These are phyloP conservation scores for Zygoascus hellenicus DNA, from an alignment of 1,139 yeast species.

Conservation along the genomic window DNA sequence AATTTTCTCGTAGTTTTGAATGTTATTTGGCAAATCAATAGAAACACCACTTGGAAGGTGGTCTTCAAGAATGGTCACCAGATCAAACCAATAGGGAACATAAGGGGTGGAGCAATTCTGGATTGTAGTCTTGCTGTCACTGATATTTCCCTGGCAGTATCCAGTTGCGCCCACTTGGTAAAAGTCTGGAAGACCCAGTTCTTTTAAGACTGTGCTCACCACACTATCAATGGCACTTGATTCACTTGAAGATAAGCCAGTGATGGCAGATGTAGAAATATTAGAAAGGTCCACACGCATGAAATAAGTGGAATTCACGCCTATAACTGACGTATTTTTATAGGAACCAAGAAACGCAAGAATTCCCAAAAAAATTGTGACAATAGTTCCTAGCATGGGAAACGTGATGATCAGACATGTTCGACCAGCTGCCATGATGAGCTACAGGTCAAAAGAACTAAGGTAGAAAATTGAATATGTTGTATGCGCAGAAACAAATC, in stretches of 20 bases:
- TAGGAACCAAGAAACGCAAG: conserved; percentile 41
- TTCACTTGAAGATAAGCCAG: conserved; percentile 19
- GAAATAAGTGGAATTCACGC: conserved; percentile 34
- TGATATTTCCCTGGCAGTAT: conserved; percentile 53
- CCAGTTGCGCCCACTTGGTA: conserved; percentile 69
- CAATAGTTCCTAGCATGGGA: conserved; percentile 38
- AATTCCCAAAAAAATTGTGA: conserved; percentile 36
- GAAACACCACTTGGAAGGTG: conserved; percentile 34
- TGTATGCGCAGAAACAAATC: not conserved
- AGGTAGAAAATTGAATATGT: not conserved
- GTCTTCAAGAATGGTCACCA: conserved; percentile 42
- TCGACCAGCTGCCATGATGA: conserved; percentile 23
- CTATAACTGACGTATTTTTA: conserved; percentile 32
- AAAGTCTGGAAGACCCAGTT: conserved; percentile 52
- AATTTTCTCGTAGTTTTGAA: conserved; percentile 33
- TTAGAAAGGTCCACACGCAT: conserved; percentile 39
- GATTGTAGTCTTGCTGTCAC: conserved; percentile 29
- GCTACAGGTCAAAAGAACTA: too few species aligned
- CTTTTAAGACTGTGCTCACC: conserved; percentile 19
- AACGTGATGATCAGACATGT: conserved; percentile 33
- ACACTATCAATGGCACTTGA: conserved; percentile 16
- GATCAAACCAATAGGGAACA: conserved; percentile 59
- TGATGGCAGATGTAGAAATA: conserved; percentile 18
- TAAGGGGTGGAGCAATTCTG: conserved; percentile 36
- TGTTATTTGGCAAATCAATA: conserved; percentile 32